phyloP scores from a whole-genome alignment of 768 basidiomycete species.

The Xerocomellus intermedius region DNA sequence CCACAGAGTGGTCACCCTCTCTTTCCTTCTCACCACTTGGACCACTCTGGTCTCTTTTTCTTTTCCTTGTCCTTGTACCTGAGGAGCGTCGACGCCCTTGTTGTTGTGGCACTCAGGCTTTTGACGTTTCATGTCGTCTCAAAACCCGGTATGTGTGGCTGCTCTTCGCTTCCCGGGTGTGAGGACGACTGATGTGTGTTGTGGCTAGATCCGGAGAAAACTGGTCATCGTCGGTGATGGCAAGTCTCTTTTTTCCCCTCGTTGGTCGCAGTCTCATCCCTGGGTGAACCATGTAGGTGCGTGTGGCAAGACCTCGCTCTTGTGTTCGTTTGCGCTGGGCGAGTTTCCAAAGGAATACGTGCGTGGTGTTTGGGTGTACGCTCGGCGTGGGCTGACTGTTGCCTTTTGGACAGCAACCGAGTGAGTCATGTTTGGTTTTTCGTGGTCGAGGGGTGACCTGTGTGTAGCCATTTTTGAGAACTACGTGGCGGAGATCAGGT shows the following conservation, averaged over 20 bases:
- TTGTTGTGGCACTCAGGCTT: neutral
- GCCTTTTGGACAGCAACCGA: slow-evolving; percentile 41
- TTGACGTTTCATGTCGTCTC: slow-evolving; percentile 41
- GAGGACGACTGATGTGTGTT: neutral
- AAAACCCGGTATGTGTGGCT: slow-evolving; percentile 54
- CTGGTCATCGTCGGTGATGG: slow-evolving; percentile 98
- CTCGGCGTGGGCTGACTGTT: neutral
- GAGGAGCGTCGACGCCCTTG: neutral
- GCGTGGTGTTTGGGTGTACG: slow-evolving; percentile 34
- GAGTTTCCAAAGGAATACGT: slow-evolving; percentile 97
- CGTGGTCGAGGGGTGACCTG: neutral
- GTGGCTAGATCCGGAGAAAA: slow-evolving; percentile 81
- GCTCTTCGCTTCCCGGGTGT: neutral
- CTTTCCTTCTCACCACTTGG: slow-evolving; percentile 18
- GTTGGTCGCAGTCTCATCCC: no score
- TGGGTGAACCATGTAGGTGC: no score
- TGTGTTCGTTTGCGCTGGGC: slow-evolving; percentile 90
- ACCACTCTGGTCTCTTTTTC: neutral
- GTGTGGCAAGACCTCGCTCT: slow-evolving; percentile 91
- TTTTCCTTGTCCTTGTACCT: neutral
- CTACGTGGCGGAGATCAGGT: slow-evolving; percentile 95
- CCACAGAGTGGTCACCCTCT: slow-evolving; percentile 21
- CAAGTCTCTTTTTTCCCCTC: slow-evolving; percentile 34
- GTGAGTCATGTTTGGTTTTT: slow-evolving; percentile 26
- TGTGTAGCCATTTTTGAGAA: slow-evolving; percentile 86